These are phyloP conservation scores for Priceomyces haplophilus DNA, from an alignment of 805 yeast species.

Conservation along the genomic window DNA sequence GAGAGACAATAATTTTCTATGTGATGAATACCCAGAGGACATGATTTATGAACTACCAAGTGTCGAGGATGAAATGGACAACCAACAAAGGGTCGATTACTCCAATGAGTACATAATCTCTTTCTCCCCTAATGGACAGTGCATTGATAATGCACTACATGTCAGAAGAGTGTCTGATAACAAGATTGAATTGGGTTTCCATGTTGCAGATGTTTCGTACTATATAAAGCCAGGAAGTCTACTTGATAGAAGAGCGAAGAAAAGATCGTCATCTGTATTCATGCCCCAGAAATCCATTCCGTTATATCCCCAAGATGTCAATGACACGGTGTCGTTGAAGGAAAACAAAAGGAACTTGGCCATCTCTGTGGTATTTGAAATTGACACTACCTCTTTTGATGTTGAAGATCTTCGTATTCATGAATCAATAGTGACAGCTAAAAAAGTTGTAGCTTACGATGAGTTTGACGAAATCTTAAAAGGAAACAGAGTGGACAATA, in stretches of 20 bases:
- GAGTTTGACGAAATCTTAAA: constrained; percentile 52
- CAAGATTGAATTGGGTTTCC: constrained; percentile 79
- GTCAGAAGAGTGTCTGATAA: constrained; percentile 60
- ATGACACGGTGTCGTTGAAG: constrained; percentile 57
- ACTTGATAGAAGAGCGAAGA: constrained; percentile 84
- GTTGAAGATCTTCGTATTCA: constrained; percentile 76
- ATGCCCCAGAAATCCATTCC: constrained; percentile 73
- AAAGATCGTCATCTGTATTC: constrained; percentile 84
- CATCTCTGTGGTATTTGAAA: constrained; percentile 73
- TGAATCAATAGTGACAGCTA: constrained; percentile 67
- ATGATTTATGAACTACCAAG: constrained; percentile 36
- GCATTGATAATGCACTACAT: constrained; percentile 78
- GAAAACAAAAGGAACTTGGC: constrained; percentile 62
- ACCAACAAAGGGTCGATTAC: constrained; percentile 49
- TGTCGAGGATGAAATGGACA: constrained; percentile 36
- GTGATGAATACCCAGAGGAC: constrained; percentile 71
- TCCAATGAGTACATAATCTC: constrained; percentile 61
- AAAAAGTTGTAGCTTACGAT: constrained; percentile 50
- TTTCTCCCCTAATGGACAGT: constrained; percentile 52
- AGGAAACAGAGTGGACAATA: constrained; percentile 22
- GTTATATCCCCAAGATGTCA: constrained; percentile 65
- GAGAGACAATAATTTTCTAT: constrained; percentile 79
- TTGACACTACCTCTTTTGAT: constrained; percentile 69
- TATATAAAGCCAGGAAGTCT: constrained; percentile 69
- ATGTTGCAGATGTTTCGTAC: constrained; percentile 75